Base-by-base conservation (phyloP, 2,329 filamentous ascomycete species). In the Leptographium radiaticola region DNA sequence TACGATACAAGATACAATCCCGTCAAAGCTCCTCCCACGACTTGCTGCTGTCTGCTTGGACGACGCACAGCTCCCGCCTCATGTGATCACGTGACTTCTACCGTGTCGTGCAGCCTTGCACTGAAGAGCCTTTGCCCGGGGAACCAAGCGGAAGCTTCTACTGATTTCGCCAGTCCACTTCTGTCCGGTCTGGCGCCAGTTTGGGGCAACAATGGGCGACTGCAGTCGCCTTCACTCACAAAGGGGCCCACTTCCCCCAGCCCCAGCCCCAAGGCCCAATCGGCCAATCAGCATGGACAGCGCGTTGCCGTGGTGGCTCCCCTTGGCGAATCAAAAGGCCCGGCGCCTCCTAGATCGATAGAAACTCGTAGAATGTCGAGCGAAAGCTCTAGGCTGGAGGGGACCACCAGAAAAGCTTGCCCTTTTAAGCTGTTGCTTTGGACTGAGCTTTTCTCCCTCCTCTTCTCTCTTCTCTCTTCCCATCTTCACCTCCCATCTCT, bases 331-430 rank as follows among this genome's bases (percentile, higher is more conserved):
- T 60, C 57, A 66, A 52, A 59, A 60, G 59, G 60, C 53, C 53
- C 47, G 54, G 53, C 56, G 58, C 60, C 42, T 57, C 57, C 59
- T 61, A 63, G 59, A 49, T 52, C 56, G 62, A 64, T 67, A 63
- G 65, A 67, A 67, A 62, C 64, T 59, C 61, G 58, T 66, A 56
- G 65, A 67, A 67, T 59, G 59, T 62, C 57, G 55, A 56, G 51
- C 55, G 62, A 57, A 56, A 59, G 61, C 63, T 64, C 60, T 61
- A 59, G 56, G 50, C 53, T 54, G 47, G 31, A 44, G 43, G 46
- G 45, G 46, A 51, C 34, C 60, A 59, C 60, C 51, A 49, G 60
- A 58, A 58, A 63, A 59, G 63, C 55, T 53, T 58, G 52, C 53
- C 58, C 63, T 67, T 66, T 66, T 58, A 58, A 67, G 63, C 59